Conservation (phyloP, 2,329 filamentous ascomycete species). For the Mycosphaerella arachidis region DNA sequence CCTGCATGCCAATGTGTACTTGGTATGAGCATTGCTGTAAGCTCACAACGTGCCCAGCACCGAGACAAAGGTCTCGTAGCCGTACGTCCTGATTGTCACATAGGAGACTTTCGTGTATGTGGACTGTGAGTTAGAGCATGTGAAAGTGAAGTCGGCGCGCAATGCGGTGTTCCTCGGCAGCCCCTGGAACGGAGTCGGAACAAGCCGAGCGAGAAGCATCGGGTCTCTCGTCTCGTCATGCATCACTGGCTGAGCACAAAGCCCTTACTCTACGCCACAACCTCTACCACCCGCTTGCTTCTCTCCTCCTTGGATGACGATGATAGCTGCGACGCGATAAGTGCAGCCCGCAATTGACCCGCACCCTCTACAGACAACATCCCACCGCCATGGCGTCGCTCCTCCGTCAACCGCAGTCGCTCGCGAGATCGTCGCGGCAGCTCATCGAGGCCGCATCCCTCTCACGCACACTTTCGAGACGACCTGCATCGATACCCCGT, state of each 20-base stretch:
- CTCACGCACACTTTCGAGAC: conserved; percentile 32
- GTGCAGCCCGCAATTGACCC: neutral
- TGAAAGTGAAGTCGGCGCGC: neutral
- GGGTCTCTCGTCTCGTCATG: neutral
- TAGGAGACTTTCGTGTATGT: too few species aligned
- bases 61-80: too few species aligned
- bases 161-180: too few species aligned
- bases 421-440: conserved; percentile 33
- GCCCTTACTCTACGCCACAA: neutral
- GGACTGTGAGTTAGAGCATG: neutral
- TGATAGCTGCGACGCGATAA: neutral
- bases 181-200: neutral
- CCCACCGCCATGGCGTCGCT: conserved; percentile 30
- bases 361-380: neutral
- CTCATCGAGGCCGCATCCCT: conserved; percentile 31
- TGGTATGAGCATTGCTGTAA: too few species aligned
- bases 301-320: neutral
- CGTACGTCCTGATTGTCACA: too few species aligned
- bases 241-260: neutral
- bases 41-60: too few species aligned
- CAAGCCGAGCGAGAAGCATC: neutral
- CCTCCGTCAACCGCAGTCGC: conserved; percentile 33
- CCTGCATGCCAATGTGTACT: too few species aligned
- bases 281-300: neutral
- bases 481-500: conserved; percentile 39